Percentiles rank a stretch among this genome's conserved stretches.
phyloP scores from a whole-genome alignment of 768 basidiomycete genomes.

The Leccinum ochraceum region DNA sequence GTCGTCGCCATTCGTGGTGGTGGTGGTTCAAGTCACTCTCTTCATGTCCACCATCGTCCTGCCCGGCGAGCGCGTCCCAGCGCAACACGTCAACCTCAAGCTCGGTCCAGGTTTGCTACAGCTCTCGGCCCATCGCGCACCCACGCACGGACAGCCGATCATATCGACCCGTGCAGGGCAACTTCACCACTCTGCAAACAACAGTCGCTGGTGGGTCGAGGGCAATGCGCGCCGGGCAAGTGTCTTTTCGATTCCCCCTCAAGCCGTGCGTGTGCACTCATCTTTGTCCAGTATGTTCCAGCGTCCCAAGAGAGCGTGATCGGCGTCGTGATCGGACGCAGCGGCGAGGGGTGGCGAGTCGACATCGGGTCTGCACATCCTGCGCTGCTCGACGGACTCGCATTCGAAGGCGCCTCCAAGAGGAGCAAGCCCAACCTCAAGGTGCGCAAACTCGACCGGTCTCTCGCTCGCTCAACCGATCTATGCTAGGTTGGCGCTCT shows the following conservation, averaged over 20 bases:
- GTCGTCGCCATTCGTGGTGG: conserved; percentile 31
- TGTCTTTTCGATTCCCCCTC: not conserved
- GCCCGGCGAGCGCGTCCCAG: conserved; percentile 78
- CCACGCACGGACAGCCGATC: conserved; percentile 25
- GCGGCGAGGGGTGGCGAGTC: conserved; percentile 90
- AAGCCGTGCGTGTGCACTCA: not conserved
- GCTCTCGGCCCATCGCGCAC: conserved; percentile 34
- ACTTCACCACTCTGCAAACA: conserved; percentile 68
- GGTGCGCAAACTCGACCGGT: conserved; percentile 40
- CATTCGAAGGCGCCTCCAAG: conserved; percentile 96
- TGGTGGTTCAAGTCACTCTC: conserved; percentile 7
- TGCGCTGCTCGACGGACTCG: conserved; percentile 84
- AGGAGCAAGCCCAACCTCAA: conserved; percentile 93
- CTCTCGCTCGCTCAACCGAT: conserved; percentile 9
- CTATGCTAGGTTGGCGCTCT: conserved; percentile 76
- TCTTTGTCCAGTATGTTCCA: conserved; percentile 73
- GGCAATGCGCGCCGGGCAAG: conserved; percentile 81
- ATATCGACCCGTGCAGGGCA: conserved; percentile 70
- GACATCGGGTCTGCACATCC: conserved; percentile 90
- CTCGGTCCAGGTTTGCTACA: conserved; percentile 83
- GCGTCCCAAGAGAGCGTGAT: conserved; percentile 89
- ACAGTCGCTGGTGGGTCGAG: conserved; percentile 88
- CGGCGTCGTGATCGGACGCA: conserved; percentile 75
- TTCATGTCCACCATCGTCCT: conserved; percentile 63
- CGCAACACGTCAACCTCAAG: conserved; percentile 77